Conservation (phyloP, 192 early-diverging fungal species). For the Dimargaris cristalligena region DNA sequence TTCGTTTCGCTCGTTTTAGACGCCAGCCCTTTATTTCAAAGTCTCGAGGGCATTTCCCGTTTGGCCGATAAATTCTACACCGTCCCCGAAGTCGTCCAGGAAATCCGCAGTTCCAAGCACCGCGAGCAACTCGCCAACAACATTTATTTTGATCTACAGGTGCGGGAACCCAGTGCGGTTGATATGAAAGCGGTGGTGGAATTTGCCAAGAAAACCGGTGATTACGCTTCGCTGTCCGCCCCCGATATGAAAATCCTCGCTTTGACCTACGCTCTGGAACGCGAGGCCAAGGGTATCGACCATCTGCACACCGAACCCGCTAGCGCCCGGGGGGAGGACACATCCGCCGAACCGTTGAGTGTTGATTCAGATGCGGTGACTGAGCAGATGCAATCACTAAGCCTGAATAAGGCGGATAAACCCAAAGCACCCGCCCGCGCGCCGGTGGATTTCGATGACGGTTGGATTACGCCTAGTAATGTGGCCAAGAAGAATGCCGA, state of each 20-base stretch:
- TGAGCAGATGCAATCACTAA: too few species aligned
- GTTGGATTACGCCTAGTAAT: slow-evolving; percentile 90
- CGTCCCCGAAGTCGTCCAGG: slow-evolving; percentile 69
- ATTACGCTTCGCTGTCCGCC: slow-evolving; percentile 57
- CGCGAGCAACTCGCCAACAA: slow-evolving; percentile 26
- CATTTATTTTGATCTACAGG: slow-evolving; percentile 15
- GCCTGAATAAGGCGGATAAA: too few species aligned
- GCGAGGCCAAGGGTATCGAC: slow-evolving; percentile 51
- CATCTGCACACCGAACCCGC: slow-evolving; percentile 53
- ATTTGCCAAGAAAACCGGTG: slow-evolving; percentile 84
- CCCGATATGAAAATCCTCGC: slow-evolving; percentile 85
- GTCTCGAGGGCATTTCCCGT: slow-evolving; percentile 18
- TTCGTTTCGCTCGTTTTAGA: slow-evolving; percentile 1
- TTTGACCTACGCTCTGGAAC: slow-evolving; percentile 72
- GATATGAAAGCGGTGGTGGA: slow-evolving; percentile 42
- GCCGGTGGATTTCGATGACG: too few species aligned
- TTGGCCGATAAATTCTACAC: slow-evolving; percentile 64
- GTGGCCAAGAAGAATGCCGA: slow-evolving; percentile 28
- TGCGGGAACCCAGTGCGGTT: slow-evolving; percentile 19
- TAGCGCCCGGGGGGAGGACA: slow-evolving; percentile 10
- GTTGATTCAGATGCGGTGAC: slow-evolving; percentile 13
- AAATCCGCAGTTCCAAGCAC: slow-evolving; percentile 63
- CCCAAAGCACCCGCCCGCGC: too few species aligned
- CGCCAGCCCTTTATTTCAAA: slow-evolving; percentile 3
- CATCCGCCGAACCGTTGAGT: slow-evolving; percentile 12